phyloP scores from a whole-genome alignment of 2,329 filamentous ascomycete genomes.

The Xylaria sp. region DNA sequence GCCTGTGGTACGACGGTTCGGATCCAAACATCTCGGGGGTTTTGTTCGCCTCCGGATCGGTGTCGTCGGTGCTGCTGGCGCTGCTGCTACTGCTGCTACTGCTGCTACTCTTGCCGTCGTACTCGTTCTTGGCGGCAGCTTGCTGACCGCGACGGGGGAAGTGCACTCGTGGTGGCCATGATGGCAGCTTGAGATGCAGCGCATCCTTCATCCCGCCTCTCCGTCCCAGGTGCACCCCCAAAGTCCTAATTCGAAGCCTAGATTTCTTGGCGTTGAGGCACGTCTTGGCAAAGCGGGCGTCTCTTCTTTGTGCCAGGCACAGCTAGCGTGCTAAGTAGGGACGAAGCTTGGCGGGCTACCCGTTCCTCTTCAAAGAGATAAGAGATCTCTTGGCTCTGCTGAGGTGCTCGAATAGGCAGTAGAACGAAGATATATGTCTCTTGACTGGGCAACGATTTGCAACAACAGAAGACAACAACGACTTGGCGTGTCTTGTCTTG shows the following conservation, averaged over 20 bases:
- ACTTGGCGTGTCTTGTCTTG: not conserved
- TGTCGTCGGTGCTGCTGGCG: not conserved
- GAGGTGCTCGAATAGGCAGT: slow-evolving; percentile 5
- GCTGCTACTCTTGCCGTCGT: slow-evolving; percentile 1
- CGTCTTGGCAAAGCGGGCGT: slow-evolving; percentile 30
- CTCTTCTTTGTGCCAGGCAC: not conserved
- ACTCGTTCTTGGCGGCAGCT: slow-evolving; percentile 3
- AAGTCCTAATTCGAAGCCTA: not conserved
- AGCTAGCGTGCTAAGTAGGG: not conserved
- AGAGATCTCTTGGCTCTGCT: slow-evolving; percentile 31
- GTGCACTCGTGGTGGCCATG: slow-evolving; percentile 35
- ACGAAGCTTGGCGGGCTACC: slow-evolving; percentile 23
- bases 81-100: not conserved
- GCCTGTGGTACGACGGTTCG: slow-evolving; percentile 30
- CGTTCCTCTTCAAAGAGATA: not conserved
- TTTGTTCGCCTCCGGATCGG: slow-evolving; percentile 23
- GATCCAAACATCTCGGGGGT: slow-evolving; percentile 26
- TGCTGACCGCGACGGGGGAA: slow-evolving; percentile 22
- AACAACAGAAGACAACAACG: not conserved
- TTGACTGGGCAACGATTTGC: slow-evolving; percentile 19
- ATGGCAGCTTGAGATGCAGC: slow-evolving; percentile 31
- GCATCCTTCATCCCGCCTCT: slow-evolving; percentile 37
- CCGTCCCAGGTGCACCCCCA: slow-evolving; percentile 17
- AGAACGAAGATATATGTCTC: slow-evolving; percentile 7
- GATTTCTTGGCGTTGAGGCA: slow-evolving; percentile 30